Conservation (phyloP, 257 asterid genomes). For the Vinca minor region DNA sequence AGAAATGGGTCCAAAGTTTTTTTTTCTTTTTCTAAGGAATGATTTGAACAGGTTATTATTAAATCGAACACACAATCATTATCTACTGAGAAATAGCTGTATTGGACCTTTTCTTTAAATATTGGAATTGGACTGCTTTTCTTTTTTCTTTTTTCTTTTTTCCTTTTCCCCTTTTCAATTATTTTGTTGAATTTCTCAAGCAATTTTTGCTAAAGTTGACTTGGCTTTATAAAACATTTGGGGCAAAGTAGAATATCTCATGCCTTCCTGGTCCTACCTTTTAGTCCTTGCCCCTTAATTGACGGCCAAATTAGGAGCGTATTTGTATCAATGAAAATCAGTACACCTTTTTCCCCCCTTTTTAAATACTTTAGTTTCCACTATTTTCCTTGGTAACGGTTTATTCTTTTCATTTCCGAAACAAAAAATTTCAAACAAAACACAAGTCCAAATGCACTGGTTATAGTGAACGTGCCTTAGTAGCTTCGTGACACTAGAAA, state of each 20-base stretch:
- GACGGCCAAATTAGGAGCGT: neutral
- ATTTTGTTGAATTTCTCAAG: conserved; percentile 1
- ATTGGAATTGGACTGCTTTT: neutral
- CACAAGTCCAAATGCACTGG: neutral
- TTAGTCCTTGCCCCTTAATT: neutral
- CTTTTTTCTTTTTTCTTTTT: neutral
- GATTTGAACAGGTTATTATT: conserved; percentile 16
- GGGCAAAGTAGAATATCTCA: conserved; percentile 2
- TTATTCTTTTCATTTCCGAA: too few species aligned
- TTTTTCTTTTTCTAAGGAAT: conserved; percentile 12
- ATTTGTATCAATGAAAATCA: too few species aligned
- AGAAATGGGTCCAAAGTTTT: conserved; percentile 25
- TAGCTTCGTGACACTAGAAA: too few species aligned
- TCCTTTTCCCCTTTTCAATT: conserved; percentile 5
- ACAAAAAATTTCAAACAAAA: too few species aligned
- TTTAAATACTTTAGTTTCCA: too few species aligned
- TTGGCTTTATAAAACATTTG: conserved; percentile 9
- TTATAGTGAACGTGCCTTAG: neutral
- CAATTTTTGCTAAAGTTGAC: conserved; percentile 18
- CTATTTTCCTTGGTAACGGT: too few species aligned
- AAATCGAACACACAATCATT: conserved; percentile 14
- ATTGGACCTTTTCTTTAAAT: conserved; percentile 34
- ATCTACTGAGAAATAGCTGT: conserved; percentile 19
- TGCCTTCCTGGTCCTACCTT: neutral
- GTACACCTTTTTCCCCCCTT: too few species aligned